Conservation (phyloP, 1,139 yeast genomes). For the Spencermartinsiella ligniputridi region DNA sequence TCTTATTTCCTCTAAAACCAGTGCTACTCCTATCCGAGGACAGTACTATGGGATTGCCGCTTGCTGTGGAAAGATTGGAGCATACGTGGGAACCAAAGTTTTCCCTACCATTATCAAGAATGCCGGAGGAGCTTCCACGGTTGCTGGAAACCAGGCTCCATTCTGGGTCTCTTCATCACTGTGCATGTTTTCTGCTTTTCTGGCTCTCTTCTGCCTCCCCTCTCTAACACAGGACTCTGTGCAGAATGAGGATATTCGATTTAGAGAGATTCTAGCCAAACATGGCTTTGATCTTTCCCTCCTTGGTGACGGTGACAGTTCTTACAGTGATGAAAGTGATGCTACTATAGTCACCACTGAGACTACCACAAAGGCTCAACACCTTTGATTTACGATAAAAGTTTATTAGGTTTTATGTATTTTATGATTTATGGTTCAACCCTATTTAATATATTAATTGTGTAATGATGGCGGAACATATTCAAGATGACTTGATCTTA, state of each 20-base stretch:
- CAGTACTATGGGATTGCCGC: conserved; percentile 88
- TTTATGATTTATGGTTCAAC: too few species aligned
- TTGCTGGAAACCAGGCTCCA: conserved; percentile 63
- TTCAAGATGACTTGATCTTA: too few species aligned
- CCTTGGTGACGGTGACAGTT: conserved; percentile 20
- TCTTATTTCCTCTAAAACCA: conserved; percentile 75
- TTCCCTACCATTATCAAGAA: conserved; percentile 65
- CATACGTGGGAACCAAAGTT: conserved; percentile 80
- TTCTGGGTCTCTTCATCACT: conserved; percentile 79
- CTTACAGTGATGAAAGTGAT: neutral
- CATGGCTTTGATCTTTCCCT: conserved; percentile 30
- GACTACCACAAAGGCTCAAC: neutral
- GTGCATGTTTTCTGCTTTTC: conserved; percentile 63
- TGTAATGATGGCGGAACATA: too few species aligned
- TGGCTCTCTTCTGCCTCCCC: conserved; percentile 70
- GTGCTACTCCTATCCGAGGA: conserved; percentile 86
- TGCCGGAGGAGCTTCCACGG: conserved; percentile 41
- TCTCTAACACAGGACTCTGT: conserved; percentile 78
- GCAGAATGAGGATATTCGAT: conserved; percentile 66
- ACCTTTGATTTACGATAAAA: neutral
- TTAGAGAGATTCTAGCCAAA: conserved; percentile 51
- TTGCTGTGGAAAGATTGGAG: conserved; percentile 85
- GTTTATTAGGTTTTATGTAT: too few species aligned
- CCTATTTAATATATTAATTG: too few species aligned
- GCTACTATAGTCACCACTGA: neutral